A percentile compares a stretch with the other conserved stretches of the same genome.
phyloP scores from a whole-genome alignment of 768 basidiomycete species.

The Boletus rufocinnamomeus region DNA sequence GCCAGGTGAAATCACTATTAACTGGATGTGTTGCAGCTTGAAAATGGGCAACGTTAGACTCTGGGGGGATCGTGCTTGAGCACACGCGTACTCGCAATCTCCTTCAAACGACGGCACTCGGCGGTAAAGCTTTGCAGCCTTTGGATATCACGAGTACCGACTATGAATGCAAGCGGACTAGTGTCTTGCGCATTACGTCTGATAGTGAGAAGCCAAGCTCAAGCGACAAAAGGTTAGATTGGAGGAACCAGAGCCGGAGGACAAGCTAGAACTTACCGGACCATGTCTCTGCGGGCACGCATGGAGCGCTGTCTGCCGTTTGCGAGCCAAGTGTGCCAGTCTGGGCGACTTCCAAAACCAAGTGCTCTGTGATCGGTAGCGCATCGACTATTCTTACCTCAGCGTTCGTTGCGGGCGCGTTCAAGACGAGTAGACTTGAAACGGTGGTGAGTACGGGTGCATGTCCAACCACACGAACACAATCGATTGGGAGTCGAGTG shows the following conservation, averaged over 20 bases:
- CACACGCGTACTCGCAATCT: constrained; percentile 44
- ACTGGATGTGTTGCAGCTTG: constrained; percentile 14
- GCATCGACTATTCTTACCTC: constrained; percentile 12
- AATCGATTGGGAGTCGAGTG: too few species aligned
- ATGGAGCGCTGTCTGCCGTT: constrained; percentile 24
- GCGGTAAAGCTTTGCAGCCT: constrained; percentile 47
- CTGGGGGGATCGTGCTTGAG: neutral
- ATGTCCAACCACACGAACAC: neutral
- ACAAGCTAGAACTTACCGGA: constrained; percentile 37
- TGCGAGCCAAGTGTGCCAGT: constrained; percentile 42
- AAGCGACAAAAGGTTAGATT: constrained; percentile 4
- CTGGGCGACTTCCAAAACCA: constrained; percentile 61
- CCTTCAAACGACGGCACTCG: constrained; percentile 60
- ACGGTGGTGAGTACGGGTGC: constrained; percentile 2
- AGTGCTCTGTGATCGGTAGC: constrained; percentile 56
- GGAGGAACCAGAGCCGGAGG: neutral
- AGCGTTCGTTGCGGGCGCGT: neutral
- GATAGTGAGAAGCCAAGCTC: constrained; percentile 60
- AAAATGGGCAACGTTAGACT: neutral
- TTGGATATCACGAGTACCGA: constrained; percentile 45
- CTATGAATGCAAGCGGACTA: constrained; percentile 45
- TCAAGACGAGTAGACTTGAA: constrained; percentile 24
- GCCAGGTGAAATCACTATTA: constrained; percentile 23
- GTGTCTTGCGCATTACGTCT: constrained; percentile 42
- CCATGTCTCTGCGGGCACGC: constrained; percentile 36